Base-by-base conservation (phyloP, 2,329 filamentous ascomycete species). In the Nemania serpens region DNA sequence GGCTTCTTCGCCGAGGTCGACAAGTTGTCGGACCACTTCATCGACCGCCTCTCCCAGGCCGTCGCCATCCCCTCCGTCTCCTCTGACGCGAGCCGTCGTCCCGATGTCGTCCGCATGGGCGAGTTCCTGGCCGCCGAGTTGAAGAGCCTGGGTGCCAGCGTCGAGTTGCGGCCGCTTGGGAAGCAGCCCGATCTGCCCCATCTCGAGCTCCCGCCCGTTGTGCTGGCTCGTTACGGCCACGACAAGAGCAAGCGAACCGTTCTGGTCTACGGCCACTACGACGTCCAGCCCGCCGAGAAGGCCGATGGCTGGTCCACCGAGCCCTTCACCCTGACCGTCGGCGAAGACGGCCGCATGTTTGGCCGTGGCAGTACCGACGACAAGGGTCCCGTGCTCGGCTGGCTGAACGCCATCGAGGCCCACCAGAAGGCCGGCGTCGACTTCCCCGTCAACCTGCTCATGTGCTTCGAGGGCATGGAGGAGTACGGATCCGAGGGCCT, bases 391-490 rank as follows among this genome's bases (percentile, higher is more conserved):
- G 94, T 99, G 25, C 82, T 99, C 58, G 95, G 95, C 70, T 99
- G 95, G 95, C 78, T 99, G 69, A 99, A 99, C 75, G 93, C 93
- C 68, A 98, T 99, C 67, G 93, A 99, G 79, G 93, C 95, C 43
- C 95, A 99, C 82, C 89, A 97, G 78, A 95, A 96, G 82, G 93
- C 93, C 37, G 91, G 91, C 59, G 82, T 98, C 47, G 94, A 97
- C 53, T 92, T 99, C 75, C 95, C 95, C 9, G 95, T 99, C 73
- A 99, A 99, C 81, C 84, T 99, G 68, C 86, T 99, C 66, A 98
- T 97, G 91, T 99, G 95, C 83, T 98, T 99, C 71, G 95, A 99
- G 83, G 95, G 95, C 50, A 99, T 99, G 95, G 95, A 99, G 80
- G 95, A 99, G 81, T 97, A 96, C 75, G 95, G 95, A 52, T 97